phyloP scores from a whole-genome alignment of 352 stramenopile genomes.

The Phytophthora sansomeana region DNA sequence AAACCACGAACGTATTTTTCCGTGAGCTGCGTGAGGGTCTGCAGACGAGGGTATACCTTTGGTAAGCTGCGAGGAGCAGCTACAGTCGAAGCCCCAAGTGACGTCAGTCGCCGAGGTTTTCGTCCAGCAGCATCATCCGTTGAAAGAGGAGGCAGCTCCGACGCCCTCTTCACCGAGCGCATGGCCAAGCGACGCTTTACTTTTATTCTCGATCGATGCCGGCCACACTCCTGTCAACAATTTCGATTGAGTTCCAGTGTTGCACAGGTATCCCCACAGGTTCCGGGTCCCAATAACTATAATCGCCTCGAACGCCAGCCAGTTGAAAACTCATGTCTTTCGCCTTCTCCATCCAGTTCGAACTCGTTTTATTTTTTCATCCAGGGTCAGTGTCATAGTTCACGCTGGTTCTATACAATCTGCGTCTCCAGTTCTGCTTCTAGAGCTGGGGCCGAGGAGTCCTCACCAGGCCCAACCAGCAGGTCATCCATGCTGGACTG shows the following conservation, averaged over 20 bases:
- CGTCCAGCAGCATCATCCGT: conserved; percentile 6
- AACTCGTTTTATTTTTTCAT: conserved; percentile 40
- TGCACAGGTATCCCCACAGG: too few relatives aligned
- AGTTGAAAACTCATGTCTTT: not conserved
- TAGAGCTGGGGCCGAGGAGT: conserved; percentile 13
- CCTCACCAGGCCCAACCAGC: conserved; percentile 34
- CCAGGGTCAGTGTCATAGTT: conserved; percentile 29
- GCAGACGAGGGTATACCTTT: conserved; percentile 45
- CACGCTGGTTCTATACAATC: conserved; percentile 45
- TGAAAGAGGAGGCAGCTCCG: conserved; percentile 21
- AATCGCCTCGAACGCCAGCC: too few relatives aligned
- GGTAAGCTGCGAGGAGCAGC: conserved; percentile 13
- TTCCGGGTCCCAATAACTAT: too few relatives aligned
- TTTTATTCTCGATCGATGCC: not conserved
- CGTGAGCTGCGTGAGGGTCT: conserved; percentile 57
- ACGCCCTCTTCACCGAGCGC: conserved; percentile 17
- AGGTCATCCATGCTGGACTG: conserved; percentile 77
- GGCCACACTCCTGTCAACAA: too few relatives aligned
- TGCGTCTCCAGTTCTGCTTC: conserved; percentile 38
- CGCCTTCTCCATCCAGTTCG: conserved; percentile 9
- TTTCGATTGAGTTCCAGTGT: too few relatives aligned
- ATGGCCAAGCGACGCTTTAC: conserved; percentile 25
- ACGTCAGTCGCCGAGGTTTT: conserved; percentile 8
- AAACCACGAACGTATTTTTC: conserved; percentile 47
- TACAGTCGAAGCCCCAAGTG: not conserved